Conservation (phyloP, 805 yeast species). For the Kregervanrija fluxuum region DNA sequence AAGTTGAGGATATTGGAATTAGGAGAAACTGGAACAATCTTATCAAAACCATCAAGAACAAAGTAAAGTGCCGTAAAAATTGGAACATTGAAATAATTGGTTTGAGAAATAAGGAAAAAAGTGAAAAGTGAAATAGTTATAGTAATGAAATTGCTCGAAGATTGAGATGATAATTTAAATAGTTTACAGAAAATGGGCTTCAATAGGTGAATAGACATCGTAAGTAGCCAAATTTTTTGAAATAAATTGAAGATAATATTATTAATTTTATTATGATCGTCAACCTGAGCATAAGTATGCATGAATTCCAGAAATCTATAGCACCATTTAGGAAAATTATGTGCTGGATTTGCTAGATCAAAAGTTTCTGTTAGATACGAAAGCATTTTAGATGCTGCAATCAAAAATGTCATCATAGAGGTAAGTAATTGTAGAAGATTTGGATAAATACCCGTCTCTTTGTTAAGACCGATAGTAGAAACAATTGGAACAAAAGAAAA, state of each 20-base stretch:
- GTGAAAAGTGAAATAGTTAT: constrained; percentile 32
- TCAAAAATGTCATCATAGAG: constrained; percentile 35
- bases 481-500: constrained; percentile 14
- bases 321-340: constrained; percentile 20
- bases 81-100: constrained; percentile 50
- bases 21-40: constrained; percentile 8
- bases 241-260: constrained; percentile 17
- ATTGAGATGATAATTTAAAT: neutral
- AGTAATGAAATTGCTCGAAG: constrained; percentile 20
- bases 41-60: constrained; percentile 22
- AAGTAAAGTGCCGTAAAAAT: constrained; percentile 29
- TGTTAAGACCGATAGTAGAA: constrained; percentile 2
- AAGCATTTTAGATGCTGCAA: constrained; percentile 19
- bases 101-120: constrained; percentile 45
- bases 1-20: constrained; percentile 17
- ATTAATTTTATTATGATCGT: constrained; percentile 22
- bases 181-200: constrained; percentile 12
- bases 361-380: constrained; percentile 22
- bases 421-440: constrained; percentile 4
- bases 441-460: neutral
- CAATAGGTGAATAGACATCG: constrained; percentile 8
- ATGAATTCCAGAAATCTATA: constrained; percentile 22
- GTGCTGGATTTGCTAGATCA: constrained; percentile 13
- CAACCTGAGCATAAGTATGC: constrained; percentile 23
- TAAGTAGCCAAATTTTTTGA: constrained; percentile 17